Evolutionary conservation across 106 monocot species (phyloP), one percentile per base, ranked within the genome.

Genomic region (Vanilla planifolia): DNA sequence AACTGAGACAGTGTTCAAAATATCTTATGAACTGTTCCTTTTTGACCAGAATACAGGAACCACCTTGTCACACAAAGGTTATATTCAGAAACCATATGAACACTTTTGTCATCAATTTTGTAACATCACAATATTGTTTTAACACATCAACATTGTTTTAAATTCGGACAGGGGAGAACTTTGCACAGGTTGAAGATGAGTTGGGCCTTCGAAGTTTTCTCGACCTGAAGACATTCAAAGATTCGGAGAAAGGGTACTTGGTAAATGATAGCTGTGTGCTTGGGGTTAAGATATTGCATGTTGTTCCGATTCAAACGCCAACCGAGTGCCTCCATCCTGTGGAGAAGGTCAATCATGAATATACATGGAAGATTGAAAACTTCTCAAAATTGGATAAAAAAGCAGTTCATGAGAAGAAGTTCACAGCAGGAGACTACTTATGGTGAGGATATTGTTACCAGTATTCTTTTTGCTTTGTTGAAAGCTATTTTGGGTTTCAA

Each of bases 271-370:
- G 35, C 15, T 57, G 57, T 10, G 35, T 57, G 57, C 35, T 57
- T 57, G 57, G 57, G 33, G 57, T 57, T 20, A 57, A 57, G 35
- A 57, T 57, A 14, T 21, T 57, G 1, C 57, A 57, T n/a, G 20
- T 57, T 33, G 57, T 57, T 57, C 57, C 57, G 10, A 57, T 57
- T 21, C n/a, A 57, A 35, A 57, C 57, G 20, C 16, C 16, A 4
- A 57, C 57, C 1, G 35, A 57, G 35, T 57, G 35, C 33, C 15
- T 55, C 3, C 55, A 55, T 0, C 55, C 55, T 7, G 55, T 35
- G 19, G 35, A 57, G 57, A 57, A 36, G 57, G 21, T 57, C 57
- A 57, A 20, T 10, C 57, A 57, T 57, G 57, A 57, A 32, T 55
- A 32, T 57, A 2, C 28, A 35, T 57, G 35, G 57, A 57, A 57